Percentiles rank a stretch among this genome's conserved stretches.
phyloP scores from a whole-genome alignment of 106 monocot genomes.

The Phalaenopsis equestris region DNA sequence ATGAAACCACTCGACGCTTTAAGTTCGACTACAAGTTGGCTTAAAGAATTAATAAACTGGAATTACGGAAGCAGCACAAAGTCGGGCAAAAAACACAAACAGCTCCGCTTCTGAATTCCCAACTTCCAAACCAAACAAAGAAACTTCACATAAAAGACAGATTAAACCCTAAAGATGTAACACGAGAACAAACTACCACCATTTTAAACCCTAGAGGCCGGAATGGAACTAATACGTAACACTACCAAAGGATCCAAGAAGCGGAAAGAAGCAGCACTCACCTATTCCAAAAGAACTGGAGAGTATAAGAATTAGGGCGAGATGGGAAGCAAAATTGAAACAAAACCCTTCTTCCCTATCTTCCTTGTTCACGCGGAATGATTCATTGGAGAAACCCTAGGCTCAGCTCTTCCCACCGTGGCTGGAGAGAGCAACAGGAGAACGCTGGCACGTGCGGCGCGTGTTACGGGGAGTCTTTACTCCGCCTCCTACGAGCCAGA shows the following conservation, averaged over 20 bases:
- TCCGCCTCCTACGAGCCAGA: not conserved
- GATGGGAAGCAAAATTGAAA: not conserved
- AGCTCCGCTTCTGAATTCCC: not conserved
- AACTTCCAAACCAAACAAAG: not conserved
- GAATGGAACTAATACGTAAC: not conserved
- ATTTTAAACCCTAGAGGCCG: not conserved
- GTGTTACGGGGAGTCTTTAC: not conserved
- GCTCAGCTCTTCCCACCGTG: not conserved
- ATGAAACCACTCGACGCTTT: not conserved
- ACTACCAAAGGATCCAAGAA: not conserved
- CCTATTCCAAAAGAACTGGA: not conserved
- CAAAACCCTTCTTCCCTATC: not conserved
- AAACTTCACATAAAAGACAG: not conserved
- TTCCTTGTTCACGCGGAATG: not conserved
- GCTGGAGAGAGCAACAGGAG: not conserved
- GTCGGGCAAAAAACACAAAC: not conserved
- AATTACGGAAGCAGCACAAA: not conserved
- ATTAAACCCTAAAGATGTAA: not conserved
- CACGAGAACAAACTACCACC: not conserved
- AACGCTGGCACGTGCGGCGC: not conserved
- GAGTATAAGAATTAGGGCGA: not conserved
- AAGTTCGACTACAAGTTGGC: not conserved
- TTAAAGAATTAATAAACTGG: not conserved
- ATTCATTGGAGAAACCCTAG: constrained; percentile 1
- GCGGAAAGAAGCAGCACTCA: not conserved